Percentiles rank a stretch among this genome's conserved stretches.
Conservation (phyloP, 495 filamentous ascomycete species). For the Tuber umbilicatum region DNA sequence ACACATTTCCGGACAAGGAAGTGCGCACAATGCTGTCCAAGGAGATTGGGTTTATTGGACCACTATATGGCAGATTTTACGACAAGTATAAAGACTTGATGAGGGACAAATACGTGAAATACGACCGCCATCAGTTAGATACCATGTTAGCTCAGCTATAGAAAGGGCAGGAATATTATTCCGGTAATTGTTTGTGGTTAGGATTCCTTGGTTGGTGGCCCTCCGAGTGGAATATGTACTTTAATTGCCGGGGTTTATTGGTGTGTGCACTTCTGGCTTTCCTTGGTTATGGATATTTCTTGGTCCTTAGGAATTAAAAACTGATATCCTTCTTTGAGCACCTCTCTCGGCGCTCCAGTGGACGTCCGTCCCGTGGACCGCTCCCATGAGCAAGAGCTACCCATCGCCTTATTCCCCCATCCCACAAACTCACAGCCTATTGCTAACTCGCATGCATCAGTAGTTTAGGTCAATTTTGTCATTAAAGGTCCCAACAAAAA, state of each 20-base stretch:
- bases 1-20: constrained; percentile 75
- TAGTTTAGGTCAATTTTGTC: neutral
- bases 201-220: neutral
- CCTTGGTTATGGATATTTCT: constrained; percentile 12
- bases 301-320: neutral
- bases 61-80: constrained; percentile 90
- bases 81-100: constrained; percentile 97
- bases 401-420: neutral
- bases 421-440: neutral
- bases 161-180: neutral
- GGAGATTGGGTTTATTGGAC: constrained; percentile 83
- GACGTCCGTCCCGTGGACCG: neutral
- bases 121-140: constrained; percentile 67
- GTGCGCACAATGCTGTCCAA: constrained; percentile 68
- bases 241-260: neutral
- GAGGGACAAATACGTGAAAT: constrained; percentile 97
- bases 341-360: neutral
- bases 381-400: neutral
- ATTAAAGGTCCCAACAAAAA: constrained; percentile 1
- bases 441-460: neutral
- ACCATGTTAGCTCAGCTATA: constrained; percentile 47
- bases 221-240: neutral
- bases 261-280: neutral
- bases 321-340: neutral
- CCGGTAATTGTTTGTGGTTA: neutral